Evolutionary conservation across 352 stramenopile species (phyloP).

Genomic region (Globisporangium cylindrosporum): DNA sequence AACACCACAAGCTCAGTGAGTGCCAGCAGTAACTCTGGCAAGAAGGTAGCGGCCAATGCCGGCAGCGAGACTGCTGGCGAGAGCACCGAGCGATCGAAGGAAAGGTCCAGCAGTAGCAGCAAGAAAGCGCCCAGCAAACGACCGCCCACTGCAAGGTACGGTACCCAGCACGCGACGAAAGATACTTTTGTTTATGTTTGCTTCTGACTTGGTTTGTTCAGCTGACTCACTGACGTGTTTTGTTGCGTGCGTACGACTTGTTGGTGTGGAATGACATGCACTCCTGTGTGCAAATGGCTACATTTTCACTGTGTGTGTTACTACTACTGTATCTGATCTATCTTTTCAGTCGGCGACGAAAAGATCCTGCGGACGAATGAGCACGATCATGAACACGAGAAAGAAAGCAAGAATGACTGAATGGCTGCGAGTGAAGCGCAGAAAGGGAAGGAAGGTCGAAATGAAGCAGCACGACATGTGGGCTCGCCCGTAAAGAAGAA

Average conservation of each 20-base stretch:
- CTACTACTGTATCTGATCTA: not conserved
- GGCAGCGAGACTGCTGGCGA: constrained; percentile 5
- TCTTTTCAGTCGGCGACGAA: constrained; percentile 4
- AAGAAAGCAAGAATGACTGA: not conserved
- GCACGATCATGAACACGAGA: too few relatives aligned
- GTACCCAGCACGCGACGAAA: not conserved
- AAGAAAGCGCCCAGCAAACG: constrained; percentile 60
- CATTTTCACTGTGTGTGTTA: not conserved
- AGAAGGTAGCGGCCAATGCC: not conserved
- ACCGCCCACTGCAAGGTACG: constrained; percentile 55
- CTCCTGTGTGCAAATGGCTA: not conserved
- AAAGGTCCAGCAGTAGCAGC: constrained; percentile 25
- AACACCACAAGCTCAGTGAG: constrained; percentile 7
- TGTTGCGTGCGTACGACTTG: not conserved
- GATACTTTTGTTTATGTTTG: not conserved
- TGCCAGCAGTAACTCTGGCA: constrained; percentile 20
- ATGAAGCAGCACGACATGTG: not conserved
- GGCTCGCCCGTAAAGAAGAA: not conserved
- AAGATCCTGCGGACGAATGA: constrained; percentile 6
- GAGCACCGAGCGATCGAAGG: constrained; percentile 10
- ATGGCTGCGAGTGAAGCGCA: not conserved
- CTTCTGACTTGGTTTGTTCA: not conserved
- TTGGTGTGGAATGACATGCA: not conserved
- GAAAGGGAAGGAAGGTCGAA: not conserved
- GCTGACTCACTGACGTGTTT: not conserved